Evolutionary conservation across 2,329 filamentous ascomycete genomes (phyloP).

Genomic region (Leptographium radiaticola): DNA sequence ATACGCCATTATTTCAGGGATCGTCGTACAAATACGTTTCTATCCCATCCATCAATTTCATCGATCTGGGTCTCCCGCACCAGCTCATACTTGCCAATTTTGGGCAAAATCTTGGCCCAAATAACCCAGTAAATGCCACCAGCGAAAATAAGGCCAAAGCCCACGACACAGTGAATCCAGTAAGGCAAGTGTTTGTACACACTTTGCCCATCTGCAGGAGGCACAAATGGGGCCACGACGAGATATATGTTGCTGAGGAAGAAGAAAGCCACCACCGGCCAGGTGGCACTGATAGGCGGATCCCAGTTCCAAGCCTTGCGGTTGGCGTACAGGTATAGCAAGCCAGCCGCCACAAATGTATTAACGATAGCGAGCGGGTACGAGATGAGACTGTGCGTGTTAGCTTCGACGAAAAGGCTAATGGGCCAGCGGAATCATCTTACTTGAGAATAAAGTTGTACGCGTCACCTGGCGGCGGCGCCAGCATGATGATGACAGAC

Average conservation of each 20-base stretch:
- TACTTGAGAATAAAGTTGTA: slow-evolving; percentile 51
- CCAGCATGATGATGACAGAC: slow-evolving; percentile 52
- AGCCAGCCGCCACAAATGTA: slow-evolving; percentile 37
- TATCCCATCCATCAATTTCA: slow-evolving; percentile 49
- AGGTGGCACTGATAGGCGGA: slow-evolving; percentile 39
- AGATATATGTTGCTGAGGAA: slow-evolving; percentile 48
- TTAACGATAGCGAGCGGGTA: slow-evolving; percentile 50
- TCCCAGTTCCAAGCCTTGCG: slow-evolving; percentile 35
- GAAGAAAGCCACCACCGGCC: slow-evolving; percentile 45
- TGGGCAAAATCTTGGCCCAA: slow-evolving; percentile 39
- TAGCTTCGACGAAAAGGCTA: neutral
- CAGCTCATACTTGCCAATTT: slow-evolving; percentile 40
- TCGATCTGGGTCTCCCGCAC: slow-evolving; percentile 40
- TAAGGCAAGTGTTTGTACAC: slow-evolving; percentile 42
- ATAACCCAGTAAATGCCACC: slow-evolving; percentile 43
- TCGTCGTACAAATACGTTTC: slow-evolving; percentile 35
- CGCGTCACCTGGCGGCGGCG: slow-evolving; percentile 52
- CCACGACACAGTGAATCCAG: slow-evolving; percentile 44
- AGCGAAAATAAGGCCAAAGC: slow-evolving; percentile 37
- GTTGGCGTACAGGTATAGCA: slow-evolving; percentile 40
- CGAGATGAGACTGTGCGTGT: slow-evolving; percentile 38
- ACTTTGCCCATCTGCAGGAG: slow-evolving; percentile 35
- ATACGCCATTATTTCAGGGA: slow-evolving; percentile 15
- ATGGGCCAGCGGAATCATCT: slow-evolving; percentile 10
- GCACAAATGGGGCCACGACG: slow-evolving; percentile 44